These are phyloP conservation scores for Russula ochroleuca DNA, from an alignment of 768 basidiomycete species.

Conservation along the genomic window DNA sequence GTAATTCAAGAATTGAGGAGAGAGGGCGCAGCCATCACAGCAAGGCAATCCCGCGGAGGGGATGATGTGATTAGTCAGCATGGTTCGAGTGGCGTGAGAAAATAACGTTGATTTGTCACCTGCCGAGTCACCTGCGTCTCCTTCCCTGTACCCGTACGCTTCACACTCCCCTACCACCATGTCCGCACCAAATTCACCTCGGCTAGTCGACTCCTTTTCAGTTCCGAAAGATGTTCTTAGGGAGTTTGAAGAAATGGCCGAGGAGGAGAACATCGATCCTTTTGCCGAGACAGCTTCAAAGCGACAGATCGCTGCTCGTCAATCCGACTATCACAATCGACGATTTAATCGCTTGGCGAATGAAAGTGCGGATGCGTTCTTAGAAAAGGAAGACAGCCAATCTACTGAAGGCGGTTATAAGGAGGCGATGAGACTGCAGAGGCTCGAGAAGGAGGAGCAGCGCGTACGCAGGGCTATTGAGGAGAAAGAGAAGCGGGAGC, in stretches of 20 bases:
- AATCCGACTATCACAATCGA: slow-evolving; percentile 92
- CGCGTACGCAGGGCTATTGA: slow-evolving; percentile 80
- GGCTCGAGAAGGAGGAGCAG: slow-evolving; percentile 90
- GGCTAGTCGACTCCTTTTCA: slow-evolving; percentile 87
- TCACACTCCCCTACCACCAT: slow-evolving; percentile 23
- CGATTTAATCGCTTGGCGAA: slow-evolving; percentile 81
- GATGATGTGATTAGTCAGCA: slow-evolving; percentile 11
- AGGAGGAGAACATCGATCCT: slow-evolving; percentile 88
- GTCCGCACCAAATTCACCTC: slow-evolving; percentile 37
- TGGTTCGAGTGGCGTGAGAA: slow-evolving; percentile 10
- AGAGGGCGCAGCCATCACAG: slow-evolving; percentile 15
- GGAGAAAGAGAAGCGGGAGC: slow-evolving; percentile 77
- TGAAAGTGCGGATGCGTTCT: slow-evolving; percentile 77
- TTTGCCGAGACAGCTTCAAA: slow-evolving; percentile 90
- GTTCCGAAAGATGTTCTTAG: slow-evolving; percentile 90
- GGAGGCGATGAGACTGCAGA: slow-evolving; percentile 89
- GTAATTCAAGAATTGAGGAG: slow-evolving; percentile 27
- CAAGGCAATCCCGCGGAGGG: slow-evolving; percentile 4
- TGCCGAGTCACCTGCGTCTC: neutral
- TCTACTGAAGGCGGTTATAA: slow-evolving; percentile 86
- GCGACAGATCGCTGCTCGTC: slow-evolving; percentile 88
- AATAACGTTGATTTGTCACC: slow-evolving; percentile 10
- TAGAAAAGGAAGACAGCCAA: slow-evolving; percentile 59
- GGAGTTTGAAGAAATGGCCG: slow-evolving; percentile 91
- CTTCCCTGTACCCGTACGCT: no score